Evolutionary conservation across 257 asterid genomes (phyloP).

Genomic region (Orobanche coerulescens): DNA sequence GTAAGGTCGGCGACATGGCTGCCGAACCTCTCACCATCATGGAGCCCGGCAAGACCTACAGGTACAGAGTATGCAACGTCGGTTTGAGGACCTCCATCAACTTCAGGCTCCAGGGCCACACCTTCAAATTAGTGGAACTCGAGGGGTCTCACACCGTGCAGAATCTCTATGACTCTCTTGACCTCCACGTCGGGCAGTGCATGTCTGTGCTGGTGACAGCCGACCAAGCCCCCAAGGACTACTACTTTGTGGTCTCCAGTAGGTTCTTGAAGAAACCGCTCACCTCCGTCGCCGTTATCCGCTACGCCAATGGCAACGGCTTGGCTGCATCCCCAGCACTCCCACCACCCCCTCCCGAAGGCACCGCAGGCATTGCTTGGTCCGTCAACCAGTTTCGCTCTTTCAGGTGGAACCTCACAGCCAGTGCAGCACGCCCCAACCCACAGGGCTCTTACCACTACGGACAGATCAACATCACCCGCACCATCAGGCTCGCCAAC

Average conservation of each 20-base stretch:
- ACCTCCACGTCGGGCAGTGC: conserved; percentile 53
- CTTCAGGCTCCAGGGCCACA: conserved; percentile 43
- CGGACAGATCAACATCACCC: conserved; percentile 52
- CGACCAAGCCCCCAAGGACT: conserved; percentile 36
- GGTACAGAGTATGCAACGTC: conserved; percentile 42
- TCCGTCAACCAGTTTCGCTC: conserved; percentile 50
- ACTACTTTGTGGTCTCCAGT: conserved; percentile 41
- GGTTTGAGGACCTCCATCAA: conserved; percentile 39
- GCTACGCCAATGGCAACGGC: conserved; percentile 27
- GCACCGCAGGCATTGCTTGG: conserved; percentile 39
- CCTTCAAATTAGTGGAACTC: conserved; percentile 41
- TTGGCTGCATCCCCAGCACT: conserved; percentile 30
- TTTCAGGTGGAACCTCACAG: conserved; percentile 52
- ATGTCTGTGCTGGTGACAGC: conserved; percentile 44
- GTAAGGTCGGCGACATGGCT: conserved; percentile 30
- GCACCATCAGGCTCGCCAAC: conserved; percentile 42
- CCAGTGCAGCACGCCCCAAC: conserved; percentile 57
- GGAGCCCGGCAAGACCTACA: conserved; percentile 47
- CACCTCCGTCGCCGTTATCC: conserved; percentile 30
- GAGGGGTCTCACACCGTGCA: conserved; percentile 56
- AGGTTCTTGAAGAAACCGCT: conserved; percentile 34
- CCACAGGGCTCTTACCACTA: conserved; percentile 56
- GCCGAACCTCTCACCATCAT: conserved; percentile 33
- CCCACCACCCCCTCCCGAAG: conserved; percentile 45
- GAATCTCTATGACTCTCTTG: conserved; percentile 39